phyloP scores from a whole-genome alignment of 2,329 filamentous ascomycete genomes.

The Ophiocordyceps robertsii region DNA sequence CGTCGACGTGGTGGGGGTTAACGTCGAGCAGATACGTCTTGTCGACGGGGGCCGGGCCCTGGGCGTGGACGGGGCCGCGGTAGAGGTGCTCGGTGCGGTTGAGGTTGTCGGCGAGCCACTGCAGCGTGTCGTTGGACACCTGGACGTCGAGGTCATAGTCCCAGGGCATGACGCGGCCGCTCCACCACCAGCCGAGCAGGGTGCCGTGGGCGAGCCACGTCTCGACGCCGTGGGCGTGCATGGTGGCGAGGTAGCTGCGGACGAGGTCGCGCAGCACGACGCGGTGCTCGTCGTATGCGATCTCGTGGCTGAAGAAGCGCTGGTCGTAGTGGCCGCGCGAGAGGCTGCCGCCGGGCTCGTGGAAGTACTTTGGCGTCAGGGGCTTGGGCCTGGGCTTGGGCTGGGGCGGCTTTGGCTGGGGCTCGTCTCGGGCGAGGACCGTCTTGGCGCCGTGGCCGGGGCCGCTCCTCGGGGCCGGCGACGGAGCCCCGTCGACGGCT shows the following conservation, averaged over 20 bases:
- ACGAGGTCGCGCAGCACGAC: conserved; percentile 55
- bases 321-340: conserved; percentile 60
- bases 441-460: background rate
- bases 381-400: background rate
- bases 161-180: conserved; percentile 64
- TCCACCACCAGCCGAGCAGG: conserved; percentile 84
- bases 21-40: conserved; percentile 59
- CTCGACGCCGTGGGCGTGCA: conserved; percentile 51
- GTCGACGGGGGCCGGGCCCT: too few species aligned
- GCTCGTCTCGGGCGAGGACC: background rate
- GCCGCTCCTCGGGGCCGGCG: background rate
- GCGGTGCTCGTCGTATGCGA: conserved; percentile 54
- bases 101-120: conserved; percentile 48
- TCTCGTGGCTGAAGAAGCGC: conserved; percentile 51
- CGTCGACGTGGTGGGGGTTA: conserved; percentile 54
- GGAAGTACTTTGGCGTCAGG: conserved; percentile 43
- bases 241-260: conserved; percentile 58
- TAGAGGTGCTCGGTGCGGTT: conserved; percentile 58
- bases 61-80: conserved; percentile 20
- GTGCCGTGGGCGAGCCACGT: conserved; percentile 84
- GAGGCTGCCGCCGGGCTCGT: conserved; percentile 46
- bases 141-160: conserved; percentile 79
- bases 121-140: conserved; percentile 53
- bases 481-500: background rate
- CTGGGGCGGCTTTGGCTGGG: too few species aligned